Base-by-base conservation (phyloP, 148 eudicot species). In the Simmondsia chinensis region DNA sequence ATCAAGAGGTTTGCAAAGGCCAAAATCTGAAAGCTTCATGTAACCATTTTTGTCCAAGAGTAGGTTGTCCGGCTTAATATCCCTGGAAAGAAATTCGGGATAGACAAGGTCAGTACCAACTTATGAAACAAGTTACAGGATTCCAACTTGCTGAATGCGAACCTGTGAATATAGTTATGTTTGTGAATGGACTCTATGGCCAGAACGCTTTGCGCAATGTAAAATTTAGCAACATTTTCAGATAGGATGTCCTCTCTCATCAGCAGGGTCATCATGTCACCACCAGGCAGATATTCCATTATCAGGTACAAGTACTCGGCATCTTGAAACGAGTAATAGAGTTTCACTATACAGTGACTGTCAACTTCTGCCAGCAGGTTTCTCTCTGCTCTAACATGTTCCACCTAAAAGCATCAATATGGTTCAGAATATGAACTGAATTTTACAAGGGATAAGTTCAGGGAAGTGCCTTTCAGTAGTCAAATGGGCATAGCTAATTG, bases 1-100 rank as follows among this genome's bases (percentile, higher is more conserved):
- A 59, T 83, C 94, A 60, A 87, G 94, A 54, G 96, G 96, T 66
- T 83, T 87, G 64, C 94, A 87, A 43, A 87, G 94, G 57, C 96
- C 96, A 60, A 87, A 87, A 63, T 87, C 96, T 48, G 96, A 87
- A 43, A 87, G 96, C 64, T 87, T 87, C 96, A 87, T 87, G 71
- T 87, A 94, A 27, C 96, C 96, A 65, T 77, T 77, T 59, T 77
- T 80, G 68, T 87, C 96, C 57, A 87, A 72, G 24, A 87, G 89
- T 54, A 87, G 96, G 69, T 87, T 87, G 66, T 87, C 96, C 31
- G 96, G 96, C 68, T 87, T 87, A 34, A 87, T 87, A 74, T 87
- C 96, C 63, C 96, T 87, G 68, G 40, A 60, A 50, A 39, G 23
- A 57, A 60, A 60, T 33, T 33, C 16, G 39, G 2, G 14, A 24